phyloP scores from a whole-genome alignment of 1,284 basidiomycete species.

The Pascua guehoae region DNA sequence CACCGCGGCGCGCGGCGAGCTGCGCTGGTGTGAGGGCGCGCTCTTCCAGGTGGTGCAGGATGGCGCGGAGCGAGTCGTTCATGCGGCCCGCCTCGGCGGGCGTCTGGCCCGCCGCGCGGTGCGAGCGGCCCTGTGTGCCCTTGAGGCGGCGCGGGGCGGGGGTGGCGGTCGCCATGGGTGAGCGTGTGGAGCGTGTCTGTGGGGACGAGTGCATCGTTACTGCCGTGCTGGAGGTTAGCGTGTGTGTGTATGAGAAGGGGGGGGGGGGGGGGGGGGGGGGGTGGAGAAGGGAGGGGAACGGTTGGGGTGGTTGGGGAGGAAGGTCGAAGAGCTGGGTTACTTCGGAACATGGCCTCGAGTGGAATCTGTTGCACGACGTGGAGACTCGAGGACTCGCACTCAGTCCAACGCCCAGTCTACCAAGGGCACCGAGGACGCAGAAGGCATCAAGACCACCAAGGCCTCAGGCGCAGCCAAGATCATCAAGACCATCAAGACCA shows the following conservation, averaged over 20 bases:
- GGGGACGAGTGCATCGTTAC: not conserved
- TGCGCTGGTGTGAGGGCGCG: not conserved
- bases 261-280: too few relatives aligned
- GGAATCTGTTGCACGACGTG: too few relatives aligned
- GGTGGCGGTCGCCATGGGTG: slow-evolving; percentile 2
- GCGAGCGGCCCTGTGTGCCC: not conserved
- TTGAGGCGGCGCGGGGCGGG: slow-evolving; percentile 4
- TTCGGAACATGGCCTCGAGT: too few relatives aligned
- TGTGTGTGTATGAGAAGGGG: not conserved
- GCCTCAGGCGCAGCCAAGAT: too few relatives aligned
- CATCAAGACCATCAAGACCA: too few relatives aligned
- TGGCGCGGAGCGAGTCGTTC: slow-evolving; percentile 24
- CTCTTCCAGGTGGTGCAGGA: slow-evolving; percentile 20
- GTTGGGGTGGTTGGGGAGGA: too few relatives aligned
- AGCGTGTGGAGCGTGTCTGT: not conserved
- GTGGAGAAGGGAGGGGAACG: too few relatives aligned
- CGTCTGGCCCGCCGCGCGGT: slow-evolving; percentile 29
- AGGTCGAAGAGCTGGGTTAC: too few relatives aligned
- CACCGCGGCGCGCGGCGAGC: not conserved
- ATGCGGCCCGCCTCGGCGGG: slow-evolving; percentile 29
- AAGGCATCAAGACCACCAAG: too few relatives aligned
- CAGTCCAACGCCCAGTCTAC: too few relatives aligned
- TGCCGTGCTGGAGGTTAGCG: slow-evolving; percentile 3
- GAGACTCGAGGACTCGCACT: too few relatives aligned
- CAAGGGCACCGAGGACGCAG: too few relatives aligned